Conservation (phyloP, 768 basidiomycete species). For the Tricholomella constricta region DNA sequence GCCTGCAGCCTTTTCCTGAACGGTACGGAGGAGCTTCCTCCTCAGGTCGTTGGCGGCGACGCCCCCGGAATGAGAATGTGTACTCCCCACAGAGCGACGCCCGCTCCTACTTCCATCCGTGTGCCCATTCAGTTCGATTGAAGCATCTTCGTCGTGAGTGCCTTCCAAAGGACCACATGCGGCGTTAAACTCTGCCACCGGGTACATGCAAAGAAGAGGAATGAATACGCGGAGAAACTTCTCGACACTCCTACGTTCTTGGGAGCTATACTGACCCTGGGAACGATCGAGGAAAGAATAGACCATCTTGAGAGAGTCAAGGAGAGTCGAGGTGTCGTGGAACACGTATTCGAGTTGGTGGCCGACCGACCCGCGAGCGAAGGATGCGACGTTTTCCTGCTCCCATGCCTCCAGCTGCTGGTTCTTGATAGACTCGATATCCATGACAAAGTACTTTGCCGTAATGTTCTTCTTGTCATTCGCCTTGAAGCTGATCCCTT, state of each 20-base stretch:
- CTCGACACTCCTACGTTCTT: conserved; percentile 84
- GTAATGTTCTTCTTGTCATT: conserved; percentile 95
- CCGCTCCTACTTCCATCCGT: conserved; percentile 42
- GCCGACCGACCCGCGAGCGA: conserved; percentile 49
- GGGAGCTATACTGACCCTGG: conserved; percentile 67
- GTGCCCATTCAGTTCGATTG: conserved; percentile 31
- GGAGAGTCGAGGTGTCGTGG: conserved; percentile 75
- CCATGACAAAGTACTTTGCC: conserved; percentile 76
- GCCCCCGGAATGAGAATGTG: conserved; percentile 44
- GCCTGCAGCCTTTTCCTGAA: conserved; percentile 54
- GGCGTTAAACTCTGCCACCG: conserved; percentile 65
- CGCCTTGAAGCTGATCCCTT: conserved; percentile 90
- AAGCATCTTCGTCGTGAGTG: conserved; percentile 42
- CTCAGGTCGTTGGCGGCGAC: conserved; percentile 69
- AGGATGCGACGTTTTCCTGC: conserved; percentile 37
- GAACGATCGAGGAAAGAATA: conserved; percentile 91
- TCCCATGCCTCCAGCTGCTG: conserved; percentile 51
- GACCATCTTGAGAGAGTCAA: conserved; percentile 88
- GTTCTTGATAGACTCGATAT: conserved; percentile 72
- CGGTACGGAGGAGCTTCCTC: conserved; percentile 78
- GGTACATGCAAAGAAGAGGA: conserved; percentile 76
- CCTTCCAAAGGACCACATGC: conserved; percentile 59
- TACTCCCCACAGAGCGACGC: conserved; percentile 47
- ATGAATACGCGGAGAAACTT: conserved; percentile 83
- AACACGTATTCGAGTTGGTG: conserved; percentile 82